Conservation (phyloP, 371 early-diverging fungal species). For the Choanephora cucurbitarum region DNA sequence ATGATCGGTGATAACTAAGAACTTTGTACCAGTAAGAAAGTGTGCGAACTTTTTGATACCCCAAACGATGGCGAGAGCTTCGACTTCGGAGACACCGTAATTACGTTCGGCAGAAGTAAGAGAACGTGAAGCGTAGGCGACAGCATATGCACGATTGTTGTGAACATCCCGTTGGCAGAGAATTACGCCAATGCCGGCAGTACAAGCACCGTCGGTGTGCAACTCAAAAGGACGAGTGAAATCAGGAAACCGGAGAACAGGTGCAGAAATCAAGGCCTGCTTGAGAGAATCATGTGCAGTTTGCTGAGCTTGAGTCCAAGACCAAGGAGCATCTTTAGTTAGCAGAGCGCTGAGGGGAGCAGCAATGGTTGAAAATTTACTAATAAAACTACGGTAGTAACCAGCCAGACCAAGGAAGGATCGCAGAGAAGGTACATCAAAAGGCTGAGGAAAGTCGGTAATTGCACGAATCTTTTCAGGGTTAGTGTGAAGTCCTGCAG, state of each 20-base stretch:
- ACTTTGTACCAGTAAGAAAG: conserved; percentile 13
- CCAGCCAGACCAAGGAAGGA: conserved; percentile 2
- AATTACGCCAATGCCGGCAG: conserved; percentile 8
- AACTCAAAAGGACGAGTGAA: conserved; percentile 13
- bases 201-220: not conserved
- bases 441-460: not conserved
- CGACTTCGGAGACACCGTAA: conserved; percentile 14
- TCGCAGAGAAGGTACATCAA: not conserved
- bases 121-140: conserved; percentile 12
- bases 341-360: conserved; percentile 7
- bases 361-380: conserved; percentile 3
- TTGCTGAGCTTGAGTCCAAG: conserved; percentile 1
- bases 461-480: conserved; percentile 2
- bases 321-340: conserved; percentile 6
- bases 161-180: conserved; percentile 7
- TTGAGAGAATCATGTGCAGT: conserved; percentile 6
- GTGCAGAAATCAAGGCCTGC: not conserved
- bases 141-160: conserved; percentile 8
- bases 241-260: conserved; percentile 9
- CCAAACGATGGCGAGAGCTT: conserved; percentile 17
- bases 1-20: conserved; percentile 33
- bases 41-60: conserved; percentile 16
- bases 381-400: conserved; percentile 1
- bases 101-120: conserved; percentile 8
- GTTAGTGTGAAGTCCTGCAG: not conserved